phyloP scores from a whole-genome alignment of 495 filamentous ascomycete species.

The Annulohypoxylon moriforme region DNA sequence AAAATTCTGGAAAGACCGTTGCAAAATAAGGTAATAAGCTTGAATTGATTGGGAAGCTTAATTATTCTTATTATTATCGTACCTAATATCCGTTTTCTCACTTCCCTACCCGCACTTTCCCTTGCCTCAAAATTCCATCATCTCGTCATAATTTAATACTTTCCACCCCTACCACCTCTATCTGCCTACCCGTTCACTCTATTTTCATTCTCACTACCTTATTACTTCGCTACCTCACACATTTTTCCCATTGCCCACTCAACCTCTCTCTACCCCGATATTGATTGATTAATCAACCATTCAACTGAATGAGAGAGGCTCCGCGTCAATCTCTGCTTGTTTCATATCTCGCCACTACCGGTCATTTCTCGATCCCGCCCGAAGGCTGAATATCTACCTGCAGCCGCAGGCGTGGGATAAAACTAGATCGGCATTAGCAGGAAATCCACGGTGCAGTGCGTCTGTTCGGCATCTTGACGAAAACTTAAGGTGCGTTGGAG shows the following conservation, averaged over 20 bases:
- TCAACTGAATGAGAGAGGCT: conserved; percentile 21
- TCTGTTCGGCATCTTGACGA: conserved; percentile 38
- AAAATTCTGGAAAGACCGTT: conserved; percentile 7
- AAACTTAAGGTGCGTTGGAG: conserved; percentile 17
- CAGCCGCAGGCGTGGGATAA: conserved; percentile 43
- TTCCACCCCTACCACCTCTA: conserved; percentile 2
- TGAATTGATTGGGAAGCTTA: conserved; percentile 46
- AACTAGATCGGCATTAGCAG: conserved; percentile 37
- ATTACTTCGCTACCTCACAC: background rate
- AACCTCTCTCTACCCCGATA: conserved; percentile 10
- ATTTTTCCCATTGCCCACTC: conserved; percentile 1
- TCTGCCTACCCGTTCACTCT: conserved; percentile 20
- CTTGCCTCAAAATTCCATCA: conserved; percentile 42
- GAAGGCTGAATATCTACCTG: conserved; percentile 47
- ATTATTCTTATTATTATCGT: conserved; percentile 37
- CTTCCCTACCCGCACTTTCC: conserved; percentile 38
- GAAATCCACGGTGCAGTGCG: conserved; percentile 29
- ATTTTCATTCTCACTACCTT: conserved; percentile 12
- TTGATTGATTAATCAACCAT: conserved; percentile 36
- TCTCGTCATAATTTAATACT: conserved; percentile 40
- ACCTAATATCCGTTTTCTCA: conserved; percentile 38
- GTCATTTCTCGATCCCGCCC: conserved; percentile 35
- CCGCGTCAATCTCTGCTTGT: conserved; percentile 31
- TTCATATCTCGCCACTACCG: conserved; percentile 44
- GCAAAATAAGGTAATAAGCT: conserved; percentile 47